These are phyloP conservation scores for Botrytis galanthina DNA, from an alignment of 2,329 filamentous ascomycete species.

Conservation along the genomic window DNA sequence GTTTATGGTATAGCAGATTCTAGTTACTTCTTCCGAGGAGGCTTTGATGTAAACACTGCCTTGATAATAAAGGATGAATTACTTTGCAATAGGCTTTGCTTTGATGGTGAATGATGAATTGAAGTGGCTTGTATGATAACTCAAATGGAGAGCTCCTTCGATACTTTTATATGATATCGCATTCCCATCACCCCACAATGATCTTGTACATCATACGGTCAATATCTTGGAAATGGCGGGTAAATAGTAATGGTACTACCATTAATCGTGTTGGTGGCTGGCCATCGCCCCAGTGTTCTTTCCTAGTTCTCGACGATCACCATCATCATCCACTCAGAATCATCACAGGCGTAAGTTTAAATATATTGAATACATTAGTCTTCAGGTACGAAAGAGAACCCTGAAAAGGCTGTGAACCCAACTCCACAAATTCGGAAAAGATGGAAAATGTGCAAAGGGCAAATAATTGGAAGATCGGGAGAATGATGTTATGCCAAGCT, in stretches of 20 bases:
- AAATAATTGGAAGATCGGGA: conserved; percentile 5
- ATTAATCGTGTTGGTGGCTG: conserved; percentile 11
- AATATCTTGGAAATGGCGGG: conserved; percentile 11
- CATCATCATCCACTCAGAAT: not conserved
- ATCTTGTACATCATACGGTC: not conserved
- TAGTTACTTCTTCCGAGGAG: not conserved
- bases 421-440: conserved; percentile 5
- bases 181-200: conserved; percentile 1
- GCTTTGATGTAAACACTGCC: not conserved
- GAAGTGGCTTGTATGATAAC: not conserved
- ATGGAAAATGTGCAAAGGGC: not conserved
- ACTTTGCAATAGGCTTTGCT: not conserved
- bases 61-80: not conserved
- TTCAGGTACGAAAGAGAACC: not conserved
- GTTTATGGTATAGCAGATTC: not conserved
- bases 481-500: conserved; percentile 18
- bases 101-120: not conserved
- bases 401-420: conserved; percentile 1
- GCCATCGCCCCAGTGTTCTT: conserved; percentile 1
- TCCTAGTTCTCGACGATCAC: not conserved
- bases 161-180: conserved; percentile 7
- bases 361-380: not conserved
- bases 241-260: not conserved
- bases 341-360: not conserved
- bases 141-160: not conserved